Evolutionary conservation across 164 flowering plant genomes (phyloP), one percentile per base, ranked within the genome.

Genomic region (Kalanchoe fedtschenkoi): DNA sequence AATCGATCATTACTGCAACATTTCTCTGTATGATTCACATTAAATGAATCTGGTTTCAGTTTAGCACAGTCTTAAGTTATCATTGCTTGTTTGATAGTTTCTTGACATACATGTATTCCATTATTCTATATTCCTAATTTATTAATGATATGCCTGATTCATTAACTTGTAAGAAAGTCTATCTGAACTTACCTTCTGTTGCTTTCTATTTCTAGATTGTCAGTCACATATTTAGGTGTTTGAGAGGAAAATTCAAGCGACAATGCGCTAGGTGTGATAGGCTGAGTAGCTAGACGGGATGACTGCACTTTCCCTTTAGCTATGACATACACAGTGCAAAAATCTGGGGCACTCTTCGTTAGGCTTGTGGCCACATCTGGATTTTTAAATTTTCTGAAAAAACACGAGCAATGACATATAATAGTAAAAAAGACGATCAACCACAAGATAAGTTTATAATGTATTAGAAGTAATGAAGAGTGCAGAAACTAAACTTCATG

Each of bases 321-420:
- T 58, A 77, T 68, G 24, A 71, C 75, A 60, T 76, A 74, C 19
- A 81, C 75, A 1, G 76, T 22, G 62, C 85, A 79, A 32, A 64
- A 73, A 7, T 76, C 77, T 47, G 88, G 88, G 35, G 71, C 80
- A 28, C 43, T 43, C 64, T 71, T 81, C 24, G 61, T 61, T 44
- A 83, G 58, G 44, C 46, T 33, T 6, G 71, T 66, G 14, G 85
- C 69, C 21, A 83, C 78, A 66, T 79, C 88, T 61, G 69, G 10
- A n/a, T 62, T 58, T 60, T 47, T 75, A 33, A 83, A 70, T 62
- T 69, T 78, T 73, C 85, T 79, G 78, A 21, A 51, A 13, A 15
- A 13, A 60, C 17, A 57, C 22, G 11, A 46, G 3, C 8, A 47
- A 47, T 22, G n/a, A n/a, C 55, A 47, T 22, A 24, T 8, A 6